A percentile compares a stretch with the other conserved stretches of the same genome.
Conservation (phyloP, 345 rosid genomes). For the Brassica cretica region DNA sequence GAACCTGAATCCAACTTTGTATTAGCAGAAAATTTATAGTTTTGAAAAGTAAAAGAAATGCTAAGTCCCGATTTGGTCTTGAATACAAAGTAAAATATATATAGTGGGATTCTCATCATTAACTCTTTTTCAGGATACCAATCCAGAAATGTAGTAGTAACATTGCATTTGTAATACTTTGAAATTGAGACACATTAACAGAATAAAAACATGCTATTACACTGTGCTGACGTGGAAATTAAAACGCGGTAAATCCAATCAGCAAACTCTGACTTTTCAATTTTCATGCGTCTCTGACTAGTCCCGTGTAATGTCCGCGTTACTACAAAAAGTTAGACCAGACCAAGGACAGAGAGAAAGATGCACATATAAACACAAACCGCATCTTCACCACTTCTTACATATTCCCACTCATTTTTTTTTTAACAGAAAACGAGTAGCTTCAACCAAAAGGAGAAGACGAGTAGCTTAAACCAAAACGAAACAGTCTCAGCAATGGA, state of each 20-base stretch:
- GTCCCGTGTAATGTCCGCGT: conserved; percentile 32
- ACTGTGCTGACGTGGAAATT: conserved; percentile 26
- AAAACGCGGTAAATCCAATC: conserved; percentile 28
- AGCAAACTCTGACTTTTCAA: conserved; percentile 16
- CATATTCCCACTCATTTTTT: neutral
- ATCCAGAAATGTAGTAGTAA: neutral
- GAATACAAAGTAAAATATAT: neutral
- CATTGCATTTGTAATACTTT: neutral
- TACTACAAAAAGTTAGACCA: conserved; percentile 6
- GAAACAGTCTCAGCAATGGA: conserved; percentile 58
- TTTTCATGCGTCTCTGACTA: neutral
- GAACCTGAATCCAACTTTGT: conserved; percentile 4
- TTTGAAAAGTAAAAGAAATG: neutral
- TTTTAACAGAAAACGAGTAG: conserved; percentile 15
- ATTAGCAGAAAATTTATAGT: neutral
- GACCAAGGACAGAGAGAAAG: neutral
- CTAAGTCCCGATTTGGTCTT: neutral
- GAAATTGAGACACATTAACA: neutral
- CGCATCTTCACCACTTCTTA: neutral
- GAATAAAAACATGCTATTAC: too few species aligned
- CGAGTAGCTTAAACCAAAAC: conserved; percentile 20
- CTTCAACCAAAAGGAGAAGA: conserved; percentile 27
- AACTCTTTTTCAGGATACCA: neutral
- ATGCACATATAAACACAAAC: neutral
- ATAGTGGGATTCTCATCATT: neutral